Percentiles rank a stretch among this genome's conserved stretches.
phyloP scores from a whole-genome alignment of 108 stramenopile genomes.

The Nannochloropsis gaditana region DNA sequence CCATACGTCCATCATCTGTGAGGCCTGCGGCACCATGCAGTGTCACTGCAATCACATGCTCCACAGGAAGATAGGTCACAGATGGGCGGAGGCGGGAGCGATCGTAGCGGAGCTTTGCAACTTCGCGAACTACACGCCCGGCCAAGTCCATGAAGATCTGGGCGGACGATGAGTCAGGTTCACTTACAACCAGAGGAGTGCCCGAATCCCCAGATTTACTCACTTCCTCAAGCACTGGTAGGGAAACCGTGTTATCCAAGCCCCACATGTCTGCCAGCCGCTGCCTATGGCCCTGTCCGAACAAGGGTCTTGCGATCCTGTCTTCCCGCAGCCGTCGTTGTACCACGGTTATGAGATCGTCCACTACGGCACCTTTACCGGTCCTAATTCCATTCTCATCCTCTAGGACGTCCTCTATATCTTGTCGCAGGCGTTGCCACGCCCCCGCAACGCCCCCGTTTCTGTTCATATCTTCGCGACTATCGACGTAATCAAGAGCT shows the following conservation, averaged over 20 bases:
- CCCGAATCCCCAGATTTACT: constrained; percentile 38
- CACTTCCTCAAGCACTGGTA: constrained; percentile 40
- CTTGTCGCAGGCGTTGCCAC: constrained; percentile 38
- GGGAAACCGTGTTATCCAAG: constrained; percentile 36
- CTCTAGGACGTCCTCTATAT: constrained; percentile 27
- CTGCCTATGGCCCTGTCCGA: constrained; percentile 40
- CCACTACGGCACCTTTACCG: background rate
- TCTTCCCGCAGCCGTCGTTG: constrained; percentile 30
- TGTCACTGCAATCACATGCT: constrained; percentile 30
- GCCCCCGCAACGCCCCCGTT: background rate
- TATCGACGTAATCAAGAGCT: constrained; percentile 52
- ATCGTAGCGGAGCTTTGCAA: constrained; percentile 31
- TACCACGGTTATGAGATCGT: constrained; percentile 26
- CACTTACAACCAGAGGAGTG: constrained; percentile 29
- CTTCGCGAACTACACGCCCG: constrained; percentile 35
- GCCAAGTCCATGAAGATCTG: constrained; percentile 31
- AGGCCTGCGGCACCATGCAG: background rate
- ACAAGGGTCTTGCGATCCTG: constrained; percentile 22
- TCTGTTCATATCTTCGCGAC: constrained; percentile 30
- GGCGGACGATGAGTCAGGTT: constrained; percentile 19
- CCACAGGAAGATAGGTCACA: constrained; percentile 29
- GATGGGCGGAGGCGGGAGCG: constrained; percentile 25
- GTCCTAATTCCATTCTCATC: background rate
- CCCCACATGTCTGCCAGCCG: constrained; percentile 53
- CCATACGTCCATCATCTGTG: background rate